phyloP scores from a whole-genome alignment of 2,329 filamentous ascomycete species.

The Myriosclerotinia curreyana region DNA sequence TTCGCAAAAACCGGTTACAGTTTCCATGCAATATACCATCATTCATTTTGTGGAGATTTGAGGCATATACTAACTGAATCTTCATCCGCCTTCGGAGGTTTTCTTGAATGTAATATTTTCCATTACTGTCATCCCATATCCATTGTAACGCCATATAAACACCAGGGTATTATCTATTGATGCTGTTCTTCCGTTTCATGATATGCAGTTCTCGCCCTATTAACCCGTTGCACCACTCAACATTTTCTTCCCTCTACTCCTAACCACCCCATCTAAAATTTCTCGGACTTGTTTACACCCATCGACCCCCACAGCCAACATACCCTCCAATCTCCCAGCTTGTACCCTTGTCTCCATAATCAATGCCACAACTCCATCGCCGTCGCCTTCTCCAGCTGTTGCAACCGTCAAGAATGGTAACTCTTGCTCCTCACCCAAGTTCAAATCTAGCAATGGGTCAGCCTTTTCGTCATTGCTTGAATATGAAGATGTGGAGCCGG shows the following conservation, averaged over 20 bases:
- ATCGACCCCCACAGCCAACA: slow-evolving; percentile 89
- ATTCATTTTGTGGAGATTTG: neutral
- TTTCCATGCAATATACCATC: slow-evolving; percentile 4
- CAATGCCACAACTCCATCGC: slow-evolving; percentile 73
- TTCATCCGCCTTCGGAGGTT: neutral
- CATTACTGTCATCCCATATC: slow-evolving; percentile 5
- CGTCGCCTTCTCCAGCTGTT: slow-evolving; percentile 60
- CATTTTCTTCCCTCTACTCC: slow-evolving; percentile 64
- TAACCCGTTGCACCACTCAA: slow-evolving; percentile 46
- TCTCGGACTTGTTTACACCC: slow-evolving; percentile 83
- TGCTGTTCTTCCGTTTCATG: slow-evolving; percentile 10
- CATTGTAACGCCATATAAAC: slow-evolving; percentile 21
- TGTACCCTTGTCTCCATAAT: slow-evolving; percentile 89
- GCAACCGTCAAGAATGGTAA: slow-evolving; percentile 84
- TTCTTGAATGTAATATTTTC: neutral
- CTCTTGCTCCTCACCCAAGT: slow-evolving; percentile 78
- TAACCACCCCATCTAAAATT: slow-evolving; percentile 77
- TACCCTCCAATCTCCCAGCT: slow-evolving; percentile 76
- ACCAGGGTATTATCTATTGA: slow-evolving; percentile 25
- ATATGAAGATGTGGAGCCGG: slow-evolving; percentile 71
- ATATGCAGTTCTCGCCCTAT: neutral
- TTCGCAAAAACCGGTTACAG: neutral
- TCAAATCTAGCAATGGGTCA: slow-evolving; percentile 78
- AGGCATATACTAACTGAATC: neutral
- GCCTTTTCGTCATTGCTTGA: slow-evolving; percentile 63